These are phyloP conservation scores for Quercus variabilis DNA, from an alignment of 306 rosid species.

Conservation along the genomic window DNA sequence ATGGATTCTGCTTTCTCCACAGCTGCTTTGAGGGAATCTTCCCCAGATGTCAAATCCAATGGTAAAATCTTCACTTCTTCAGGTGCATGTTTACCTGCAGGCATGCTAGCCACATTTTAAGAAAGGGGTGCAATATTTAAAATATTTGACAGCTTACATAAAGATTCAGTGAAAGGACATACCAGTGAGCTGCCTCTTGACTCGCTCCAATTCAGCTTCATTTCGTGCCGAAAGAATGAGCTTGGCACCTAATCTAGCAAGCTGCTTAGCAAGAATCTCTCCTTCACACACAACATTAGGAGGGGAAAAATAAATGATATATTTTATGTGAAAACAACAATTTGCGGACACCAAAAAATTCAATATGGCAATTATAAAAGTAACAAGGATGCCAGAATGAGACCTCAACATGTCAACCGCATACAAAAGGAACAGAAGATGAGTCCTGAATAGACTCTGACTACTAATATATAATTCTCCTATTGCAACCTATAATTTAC, in stretches of 20 bases:
- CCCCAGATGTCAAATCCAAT: constrained; percentile 76
- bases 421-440: neutral
- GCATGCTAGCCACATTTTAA: constrained; percentile 17
- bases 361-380: neutral
- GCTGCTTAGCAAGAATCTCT: constrained; percentile 82
- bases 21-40: constrained; percentile 61
- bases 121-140: neutral
- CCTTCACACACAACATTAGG: constrained; percentile 41
- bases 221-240: constrained; percentile 86
- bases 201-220: constrained; percentile 78
- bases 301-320: neutral
- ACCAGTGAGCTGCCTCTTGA: constrained; percentile 72
- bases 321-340: neutral
- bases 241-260: constrained; percentile 86
- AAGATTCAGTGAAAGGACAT: constrained; percentile 16
- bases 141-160: neutral
- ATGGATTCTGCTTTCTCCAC: constrained; percentile 72
- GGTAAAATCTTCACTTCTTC: constrained; percentile 69
- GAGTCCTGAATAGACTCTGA: neutral
- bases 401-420: neutral
- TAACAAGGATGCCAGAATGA: neutral
- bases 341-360: neutral
- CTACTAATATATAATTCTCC: too few relatives aligned
- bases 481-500: neutral
- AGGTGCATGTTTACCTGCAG: constrained; percentile 80